A percentile compares a stretch with the other conserved stretches of the same genome.
These are phyloP conservation scores for Monosporozyma servazzii DNA, from an alignment of 805 yeast species.

Conservation along the genomic window DNA sequence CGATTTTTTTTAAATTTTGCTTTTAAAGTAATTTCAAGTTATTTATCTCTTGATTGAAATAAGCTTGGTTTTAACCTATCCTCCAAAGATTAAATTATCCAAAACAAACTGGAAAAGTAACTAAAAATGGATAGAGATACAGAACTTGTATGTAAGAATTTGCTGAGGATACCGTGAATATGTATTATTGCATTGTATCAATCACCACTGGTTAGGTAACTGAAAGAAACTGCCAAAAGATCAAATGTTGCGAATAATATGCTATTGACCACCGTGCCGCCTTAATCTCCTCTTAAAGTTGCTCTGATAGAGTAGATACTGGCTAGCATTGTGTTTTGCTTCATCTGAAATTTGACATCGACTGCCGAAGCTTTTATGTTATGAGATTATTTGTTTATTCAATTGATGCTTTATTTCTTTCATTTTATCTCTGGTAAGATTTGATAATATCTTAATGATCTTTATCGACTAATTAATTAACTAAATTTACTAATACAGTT, in stretches of 20 bases:
- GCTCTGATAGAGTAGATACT: not conserved
- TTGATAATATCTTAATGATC: not conserved
- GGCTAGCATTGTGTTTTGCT: not conserved
- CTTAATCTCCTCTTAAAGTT: not conserved
- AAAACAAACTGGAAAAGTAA: not conserved
- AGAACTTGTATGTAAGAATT: slow-evolving; percentile 5
- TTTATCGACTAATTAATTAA: not conserved
- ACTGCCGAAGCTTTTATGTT: not conserved
- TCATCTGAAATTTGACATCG: not conserved
- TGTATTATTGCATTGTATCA: not conserved
- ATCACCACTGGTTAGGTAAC: not conserved
- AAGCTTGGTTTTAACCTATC: not conserved
- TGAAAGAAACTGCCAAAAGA: not conserved
- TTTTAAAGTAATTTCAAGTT: not conserved
- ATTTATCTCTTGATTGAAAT: not conserved
- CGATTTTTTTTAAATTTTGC: not conserved
- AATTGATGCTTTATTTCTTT: not conserved
- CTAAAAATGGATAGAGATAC: slow-evolving; percentile 2
- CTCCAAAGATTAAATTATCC: not conserved
- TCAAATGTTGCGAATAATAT: not conserved
- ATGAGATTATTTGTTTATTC: not conserved
- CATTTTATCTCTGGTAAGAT: not conserved
- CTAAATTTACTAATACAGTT: not conserved
- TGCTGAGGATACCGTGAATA: not conserved
- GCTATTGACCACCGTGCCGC: not conserved